These are phyloP conservation scores for Beauveria rudraprayagi DNA, from an alignment of 2,329 filamentous ascomycete species.

Conservation along the genomic window DNA sequence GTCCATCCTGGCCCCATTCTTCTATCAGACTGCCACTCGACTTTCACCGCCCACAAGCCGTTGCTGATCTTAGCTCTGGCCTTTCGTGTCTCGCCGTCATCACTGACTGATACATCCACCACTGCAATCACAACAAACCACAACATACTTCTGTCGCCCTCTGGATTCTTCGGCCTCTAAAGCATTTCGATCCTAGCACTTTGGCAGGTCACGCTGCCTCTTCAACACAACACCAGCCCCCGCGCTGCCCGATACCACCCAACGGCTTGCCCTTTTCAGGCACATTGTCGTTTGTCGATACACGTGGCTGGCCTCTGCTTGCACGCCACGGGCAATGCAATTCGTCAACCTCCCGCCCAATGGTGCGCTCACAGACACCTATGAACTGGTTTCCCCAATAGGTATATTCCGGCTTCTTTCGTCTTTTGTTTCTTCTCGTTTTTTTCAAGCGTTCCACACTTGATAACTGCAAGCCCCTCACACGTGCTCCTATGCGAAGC, in stretches of 20 bases:
- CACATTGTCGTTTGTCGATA: neutral
- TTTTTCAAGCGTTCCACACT: neutral
- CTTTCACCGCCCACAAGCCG: neutral
- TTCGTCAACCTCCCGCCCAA: neutral
- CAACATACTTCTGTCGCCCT: neutral
- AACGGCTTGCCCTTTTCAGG: constrained; percentile 5
- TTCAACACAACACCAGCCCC: neutral
- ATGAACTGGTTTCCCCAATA: constrained; percentile 8
- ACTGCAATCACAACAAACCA: neutral
- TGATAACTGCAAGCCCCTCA: neutral
- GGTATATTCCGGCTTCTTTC: neutral
- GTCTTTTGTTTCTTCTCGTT: neutral
- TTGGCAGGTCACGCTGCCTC: neutral
- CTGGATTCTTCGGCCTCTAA: neutral
- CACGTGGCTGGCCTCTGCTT: neutral
- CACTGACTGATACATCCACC: neutral
- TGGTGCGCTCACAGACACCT: neutral
- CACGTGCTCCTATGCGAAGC: neutral
- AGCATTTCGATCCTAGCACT: neutral
- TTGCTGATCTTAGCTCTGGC: neutral
- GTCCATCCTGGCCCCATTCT: neutral
- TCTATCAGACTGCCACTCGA: neutral
- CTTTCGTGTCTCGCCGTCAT: neutral
- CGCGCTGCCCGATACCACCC: neutral
- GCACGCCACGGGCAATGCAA: neutral